Conservation (phyloP, 2,329 filamentous ascomycete genomes). For the Aspergillus awamori region DNA sequence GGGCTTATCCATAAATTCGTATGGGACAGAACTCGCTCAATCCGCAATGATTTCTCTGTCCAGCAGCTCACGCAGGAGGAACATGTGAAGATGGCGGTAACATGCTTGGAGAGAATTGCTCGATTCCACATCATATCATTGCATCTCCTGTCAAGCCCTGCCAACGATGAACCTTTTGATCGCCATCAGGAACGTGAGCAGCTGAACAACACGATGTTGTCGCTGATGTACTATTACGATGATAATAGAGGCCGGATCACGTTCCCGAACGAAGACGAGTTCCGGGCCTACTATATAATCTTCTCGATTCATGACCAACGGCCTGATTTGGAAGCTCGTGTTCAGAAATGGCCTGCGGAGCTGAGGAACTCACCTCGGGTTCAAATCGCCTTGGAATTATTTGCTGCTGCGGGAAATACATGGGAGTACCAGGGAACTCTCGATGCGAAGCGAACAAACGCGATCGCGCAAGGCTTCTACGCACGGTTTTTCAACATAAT, state of each 20-base stretch:
- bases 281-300: conserved; percentile 64
- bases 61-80: conserved; percentile 60
- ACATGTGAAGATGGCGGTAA: conserved; percentile 61
- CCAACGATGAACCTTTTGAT: conserved; percentile 57
- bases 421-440: conserved; percentile 56
- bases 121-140: conserved; percentile 66
- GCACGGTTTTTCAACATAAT: conserved; percentile 61
- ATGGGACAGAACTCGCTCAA: conserved; percentile 66
- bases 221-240: conserved; percentile 64
- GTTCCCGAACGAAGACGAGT: conserved; percentile 65
- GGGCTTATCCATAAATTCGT: conserved; percentile 63
- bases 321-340: conserved; percentile 60
- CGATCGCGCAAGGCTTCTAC: conserved; percentile 62
- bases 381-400: conserved; percentile 59
- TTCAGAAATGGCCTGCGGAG: conserved; percentile 58
- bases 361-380: conserved; percentile 57
- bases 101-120: conserved; percentile 64
- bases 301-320: conserved; percentile 57
- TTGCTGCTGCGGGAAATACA: conserved; percentile 58
- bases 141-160: conserved; percentile 59
- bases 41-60: conserved; percentile 67
- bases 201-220: conserved; percentile 64
- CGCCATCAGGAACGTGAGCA: conserved; percentile 66
- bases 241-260: conserved; percentile 53
- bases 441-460: conserved; percentile 51